Evolutionary conservation across 352 stramenopile species (phyloP).

Genomic region (Phytophthora constricta): DNA sequence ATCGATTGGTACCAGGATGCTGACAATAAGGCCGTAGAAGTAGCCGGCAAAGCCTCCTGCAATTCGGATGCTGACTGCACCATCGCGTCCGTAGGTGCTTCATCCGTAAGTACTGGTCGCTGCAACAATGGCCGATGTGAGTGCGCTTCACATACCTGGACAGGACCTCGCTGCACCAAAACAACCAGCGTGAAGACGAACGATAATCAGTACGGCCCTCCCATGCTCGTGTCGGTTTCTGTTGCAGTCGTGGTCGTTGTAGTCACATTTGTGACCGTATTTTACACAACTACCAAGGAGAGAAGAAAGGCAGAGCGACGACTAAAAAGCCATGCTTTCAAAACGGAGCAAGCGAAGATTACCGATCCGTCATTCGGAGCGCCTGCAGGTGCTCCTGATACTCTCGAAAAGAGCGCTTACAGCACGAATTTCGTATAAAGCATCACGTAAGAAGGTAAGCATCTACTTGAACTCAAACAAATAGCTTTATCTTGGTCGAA

Average conservation of each 20-base stretch:
- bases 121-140: slow-evolving; percentile 34
- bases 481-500: background rate
- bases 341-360: slow-evolving; percentile 13
- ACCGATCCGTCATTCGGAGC: slow-evolving; percentile 14
- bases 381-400: slow-evolving; percentile 9
- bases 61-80: slow-evolving; percentile 50
- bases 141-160: slow-evolving; percentile 41
- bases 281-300: slow-evolving; percentile 6
- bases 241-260: slow-evolving; percentile 6
- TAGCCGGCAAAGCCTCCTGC: slow-evolving; percentile 46
- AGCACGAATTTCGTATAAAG: slow-evolving; percentile 39
- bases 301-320: background rate
- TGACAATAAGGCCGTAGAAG: slow-evolving; percentile 43
- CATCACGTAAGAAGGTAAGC: too few relatives aligned
- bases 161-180: slow-evolving; percentile 46
- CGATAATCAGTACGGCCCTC: slow-evolving; percentile 25
- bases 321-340: background rate
- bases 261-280: background rate
- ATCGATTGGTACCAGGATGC: slow-evolving; percentile 48
- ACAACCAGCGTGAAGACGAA: slow-evolving; percentile 19
- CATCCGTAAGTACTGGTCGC: slow-evolving; percentile 29
- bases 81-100: slow-evolving; percentile 17
- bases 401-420: slow-evolving; percentile 14
- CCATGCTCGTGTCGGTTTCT: slow-evolving; percentile 15
- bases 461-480: too few relatives aligned